Percentiles rank a stretch among this genome's conserved stretches.
These are phyloP conservation scores for Straminergon stramineum DNA, from an alignment of 225 moss, liverwort and hornwort species.

Conservation along the genomic window DNA sequence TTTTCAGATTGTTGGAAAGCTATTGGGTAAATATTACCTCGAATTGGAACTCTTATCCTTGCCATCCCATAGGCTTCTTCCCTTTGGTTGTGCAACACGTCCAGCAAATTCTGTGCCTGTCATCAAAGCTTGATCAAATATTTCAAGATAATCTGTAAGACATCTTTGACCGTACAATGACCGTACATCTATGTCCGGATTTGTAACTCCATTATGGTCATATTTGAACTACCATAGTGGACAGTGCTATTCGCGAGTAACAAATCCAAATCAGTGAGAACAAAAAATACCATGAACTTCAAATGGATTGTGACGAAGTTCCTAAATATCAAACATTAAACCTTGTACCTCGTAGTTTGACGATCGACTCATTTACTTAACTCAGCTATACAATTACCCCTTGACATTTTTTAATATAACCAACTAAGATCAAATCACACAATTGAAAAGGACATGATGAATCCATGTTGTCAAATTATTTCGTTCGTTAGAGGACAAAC, in stretches of 20 bases:
- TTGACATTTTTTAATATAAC: background rate
- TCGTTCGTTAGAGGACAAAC: too few species aligned
- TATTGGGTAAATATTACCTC: background rate
- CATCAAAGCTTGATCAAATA: background rate
- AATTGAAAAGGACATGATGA: background rate
- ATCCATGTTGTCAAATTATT: background rate
- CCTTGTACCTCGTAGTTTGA: background rate
- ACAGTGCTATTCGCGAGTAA: background rate
- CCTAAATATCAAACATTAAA: background rate
- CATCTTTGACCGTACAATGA: background rate
- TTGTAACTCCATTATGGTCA: background rate
- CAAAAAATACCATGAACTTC: background rate
- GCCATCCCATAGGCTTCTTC: conserved; percentile 6
- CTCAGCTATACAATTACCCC: background rate
- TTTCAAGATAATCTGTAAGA: background rate
- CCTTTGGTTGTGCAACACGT: conserved; percentile 2
- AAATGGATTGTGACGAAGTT: background rate
- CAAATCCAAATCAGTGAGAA: background rate
- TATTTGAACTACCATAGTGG: background rate
- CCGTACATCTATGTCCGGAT: background rate
- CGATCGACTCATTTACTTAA: background rate
- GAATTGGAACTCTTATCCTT: conserved; percentile 1
- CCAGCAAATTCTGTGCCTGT: background rate
- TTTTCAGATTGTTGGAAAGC: background rate
- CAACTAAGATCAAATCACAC: background rate